phyloP scores from a whole-genome alignment of 164 flowering plant species.

The Umbilicus rupestris region DNA sequence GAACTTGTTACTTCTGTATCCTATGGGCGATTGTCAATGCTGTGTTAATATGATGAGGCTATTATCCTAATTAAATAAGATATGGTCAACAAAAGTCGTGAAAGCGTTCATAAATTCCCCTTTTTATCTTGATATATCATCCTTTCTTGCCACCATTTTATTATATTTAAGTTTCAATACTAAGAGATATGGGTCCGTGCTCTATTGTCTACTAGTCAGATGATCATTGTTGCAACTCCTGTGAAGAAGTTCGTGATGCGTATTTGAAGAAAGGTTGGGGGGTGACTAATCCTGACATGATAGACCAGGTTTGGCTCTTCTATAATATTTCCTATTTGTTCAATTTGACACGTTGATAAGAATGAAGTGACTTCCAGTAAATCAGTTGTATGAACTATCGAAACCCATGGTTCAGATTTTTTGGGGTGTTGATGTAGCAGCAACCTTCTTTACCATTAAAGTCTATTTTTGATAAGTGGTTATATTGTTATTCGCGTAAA shows the following conservation, averaged over 20 bases:
- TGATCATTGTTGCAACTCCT: slow-evolving; percentile 69
- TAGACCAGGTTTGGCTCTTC: slow-evolving; percentile 51
- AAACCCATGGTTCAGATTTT: neutral
- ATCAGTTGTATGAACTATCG: neutral
- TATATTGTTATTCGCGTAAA: neutral
- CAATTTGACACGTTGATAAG: neutral
- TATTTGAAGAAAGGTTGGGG: slow-evolving; percentile 72
- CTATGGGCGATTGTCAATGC: neutral
- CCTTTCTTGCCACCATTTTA: neutral
- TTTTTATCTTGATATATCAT: neutral
- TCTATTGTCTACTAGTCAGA: slow-evolving; percentile 33
- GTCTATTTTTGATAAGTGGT: neutral
- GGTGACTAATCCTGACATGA: slow-evolving; percentile 50
- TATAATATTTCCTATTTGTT: neutral
- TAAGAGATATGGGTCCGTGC: neutral
- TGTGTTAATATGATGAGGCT: neutral
- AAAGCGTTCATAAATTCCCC: neutral
- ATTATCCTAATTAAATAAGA: neutral
- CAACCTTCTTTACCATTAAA: neutral
- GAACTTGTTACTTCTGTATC: neutral
- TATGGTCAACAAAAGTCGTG: neutral
- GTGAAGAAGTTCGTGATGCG: slow-evolving; percentile 79
- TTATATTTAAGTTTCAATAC: neutral
- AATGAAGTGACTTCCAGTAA: neutral
- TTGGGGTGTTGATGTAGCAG: neutral